A percentile compares a stretch with the other conserved stretches of the same genome.
Evolutionary conservation across 139 green algal genomes (phyloP).

Genomic region (Chlamydomonas sphaeroides): DNA sequence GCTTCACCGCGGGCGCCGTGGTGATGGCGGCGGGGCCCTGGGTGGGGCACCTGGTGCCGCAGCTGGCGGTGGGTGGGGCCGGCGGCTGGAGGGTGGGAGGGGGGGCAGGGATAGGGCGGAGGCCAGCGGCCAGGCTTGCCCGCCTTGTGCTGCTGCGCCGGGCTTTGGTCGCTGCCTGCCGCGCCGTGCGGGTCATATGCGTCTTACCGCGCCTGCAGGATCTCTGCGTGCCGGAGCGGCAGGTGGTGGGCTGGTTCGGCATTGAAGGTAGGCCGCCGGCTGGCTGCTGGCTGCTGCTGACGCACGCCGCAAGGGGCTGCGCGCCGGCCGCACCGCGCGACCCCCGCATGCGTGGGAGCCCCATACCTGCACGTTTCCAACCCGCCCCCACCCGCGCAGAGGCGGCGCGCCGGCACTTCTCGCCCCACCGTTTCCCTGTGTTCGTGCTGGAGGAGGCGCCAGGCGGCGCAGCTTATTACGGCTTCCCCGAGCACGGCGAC

Average conservation of each 20-base stretch:
- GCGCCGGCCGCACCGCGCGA: too few species aligned
- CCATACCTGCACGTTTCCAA: too few species aligned
- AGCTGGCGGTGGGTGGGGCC: constrained; percentile 58
- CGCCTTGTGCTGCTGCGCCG: not conserved
- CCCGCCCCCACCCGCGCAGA: not conserved
- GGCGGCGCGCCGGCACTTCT: constrained; percentile 18
- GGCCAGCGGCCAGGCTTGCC: too few species aligned
- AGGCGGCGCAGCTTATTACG: constrained; percentile 59
- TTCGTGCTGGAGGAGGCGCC: constrained; percentile 60
- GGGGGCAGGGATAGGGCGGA: not conserved
- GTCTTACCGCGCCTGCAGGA: too few species aligned
- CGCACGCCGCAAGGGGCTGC: too few species aligned
- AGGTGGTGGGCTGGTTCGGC: constrained; percentile 75
- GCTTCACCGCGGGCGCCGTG: constrained; percentile 42
- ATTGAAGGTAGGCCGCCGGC: not conserved
- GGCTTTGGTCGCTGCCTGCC: too few species aligned
- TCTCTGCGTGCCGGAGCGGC: constrained; percentile 37
- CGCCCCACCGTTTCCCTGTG: constrained; percentile 56
- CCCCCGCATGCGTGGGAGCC: too few species aligned
- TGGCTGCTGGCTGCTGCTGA: not conserved
- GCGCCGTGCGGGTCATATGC: too few species aligned
- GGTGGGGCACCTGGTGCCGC: constrained; percentile 74
- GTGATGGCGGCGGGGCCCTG: constrained; percentile 75
- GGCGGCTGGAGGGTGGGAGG: not conserved
- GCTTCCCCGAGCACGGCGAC: constrained; percentile 67